A percentile compares a stretch with the other conserved stretches of the same genome.
These are phyloP conservation scores for Monosporascus sp. DNA, from an alignment of 2,329 filamentous ascomycete species.

Conservation along the genomic window DNA sequence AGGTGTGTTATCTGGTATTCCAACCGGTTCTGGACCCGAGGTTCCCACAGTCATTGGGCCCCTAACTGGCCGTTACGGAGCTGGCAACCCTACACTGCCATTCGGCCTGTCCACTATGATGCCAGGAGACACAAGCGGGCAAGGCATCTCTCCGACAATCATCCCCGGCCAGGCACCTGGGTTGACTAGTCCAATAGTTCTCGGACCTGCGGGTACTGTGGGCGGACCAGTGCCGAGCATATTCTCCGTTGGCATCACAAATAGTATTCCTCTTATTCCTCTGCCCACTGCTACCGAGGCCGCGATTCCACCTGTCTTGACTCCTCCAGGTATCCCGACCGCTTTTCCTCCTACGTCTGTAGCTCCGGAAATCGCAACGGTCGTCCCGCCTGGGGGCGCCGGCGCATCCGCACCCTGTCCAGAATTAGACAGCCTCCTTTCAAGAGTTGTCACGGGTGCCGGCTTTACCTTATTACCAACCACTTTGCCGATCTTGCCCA, in stretches of 20 bases:
- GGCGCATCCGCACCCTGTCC: not conserved
- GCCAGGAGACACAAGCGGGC: slow-evolving; percentile 9
- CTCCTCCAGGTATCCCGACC: too few relatives aligned
- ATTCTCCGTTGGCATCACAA: too few relatives aligned
- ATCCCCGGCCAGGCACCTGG: too few relatives aligned
- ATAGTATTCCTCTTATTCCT: too few relatives aligned
- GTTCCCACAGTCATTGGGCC: slow-evolving; percentile 3
- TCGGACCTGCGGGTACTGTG: too few relatives aligned
- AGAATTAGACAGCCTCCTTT: not conserved
- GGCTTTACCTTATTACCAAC: not conserved
- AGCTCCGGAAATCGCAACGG: not conserved
- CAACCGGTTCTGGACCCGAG: not conserved
- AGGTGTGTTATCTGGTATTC: not conserved
- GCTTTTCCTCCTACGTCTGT: too few relatives aligned
- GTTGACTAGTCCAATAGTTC: too few relatives aligned
- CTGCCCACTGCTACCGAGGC: too few relatives aligned
- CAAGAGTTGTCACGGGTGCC: not conserved
- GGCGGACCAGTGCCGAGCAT: too few relatives aligned
- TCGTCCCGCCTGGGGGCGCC: slow-evolving; percentile 2
- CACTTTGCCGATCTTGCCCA: too few relatives aligned
- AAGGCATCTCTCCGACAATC: not conserved
- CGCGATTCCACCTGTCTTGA: too few relatives aligned
- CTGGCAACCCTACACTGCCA: slow-evolving; percentile 9
- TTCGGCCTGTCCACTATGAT: slow-evolving; percentile 11
- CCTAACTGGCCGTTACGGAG: slow-evolving; percentile 19